Conservation (phyloP, 2,329 filamentous ascomycete genomes). For the Corniculantispora saksenae region DNA sequence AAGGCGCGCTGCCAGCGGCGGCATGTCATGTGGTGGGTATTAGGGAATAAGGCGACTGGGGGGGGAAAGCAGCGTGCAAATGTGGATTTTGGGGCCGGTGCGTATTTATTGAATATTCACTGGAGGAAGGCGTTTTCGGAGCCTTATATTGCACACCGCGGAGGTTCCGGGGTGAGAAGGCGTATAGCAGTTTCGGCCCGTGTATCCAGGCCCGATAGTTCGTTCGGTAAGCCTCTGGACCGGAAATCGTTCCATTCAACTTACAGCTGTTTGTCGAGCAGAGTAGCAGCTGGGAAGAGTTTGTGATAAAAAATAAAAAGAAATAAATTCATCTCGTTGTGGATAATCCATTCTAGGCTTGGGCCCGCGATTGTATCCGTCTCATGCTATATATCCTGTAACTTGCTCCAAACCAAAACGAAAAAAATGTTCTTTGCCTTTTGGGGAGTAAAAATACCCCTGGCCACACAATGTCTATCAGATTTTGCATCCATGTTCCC, state of each 20-base stretch:
- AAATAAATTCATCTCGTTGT: slow-evolving; percentile 2
- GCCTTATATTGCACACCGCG: background rate
- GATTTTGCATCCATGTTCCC: background rate
- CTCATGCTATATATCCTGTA: slow-evolving; percentile 17
- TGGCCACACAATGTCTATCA: slow-evolving; percentile 10
- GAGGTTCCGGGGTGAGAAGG: too few relatives aligned
- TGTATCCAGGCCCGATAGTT: too few relatives aligned
- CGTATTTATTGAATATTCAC: background rate
- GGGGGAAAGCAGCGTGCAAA: too few relatives aligned
- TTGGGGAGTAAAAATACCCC: background rate
- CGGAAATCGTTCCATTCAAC: too few relatives aligned
- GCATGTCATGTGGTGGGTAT: background rate
- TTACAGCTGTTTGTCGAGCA: too few relatives aligned
- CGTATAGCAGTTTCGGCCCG: too few relatives aligned
- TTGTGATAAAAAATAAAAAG: background rate
- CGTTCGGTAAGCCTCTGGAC: too few relatives aligned
- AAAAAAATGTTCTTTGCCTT: background rate
- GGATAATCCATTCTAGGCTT: slow-evolving; percentile 11
- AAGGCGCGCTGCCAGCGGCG: too few relatives aligned
- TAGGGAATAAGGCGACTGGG: background rate
- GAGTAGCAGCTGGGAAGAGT: too few relatives aligned
- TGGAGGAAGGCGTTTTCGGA: background rate
- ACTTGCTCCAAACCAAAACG: slow-evolving; percentile 4
- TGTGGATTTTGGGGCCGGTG: background rate
- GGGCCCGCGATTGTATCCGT: slow-evolving; percentile 17